phyloP scores from a whole-genome alignment of 2,329 filamentous ascomycete species.

The Colletotrichum cereale region DNA sequence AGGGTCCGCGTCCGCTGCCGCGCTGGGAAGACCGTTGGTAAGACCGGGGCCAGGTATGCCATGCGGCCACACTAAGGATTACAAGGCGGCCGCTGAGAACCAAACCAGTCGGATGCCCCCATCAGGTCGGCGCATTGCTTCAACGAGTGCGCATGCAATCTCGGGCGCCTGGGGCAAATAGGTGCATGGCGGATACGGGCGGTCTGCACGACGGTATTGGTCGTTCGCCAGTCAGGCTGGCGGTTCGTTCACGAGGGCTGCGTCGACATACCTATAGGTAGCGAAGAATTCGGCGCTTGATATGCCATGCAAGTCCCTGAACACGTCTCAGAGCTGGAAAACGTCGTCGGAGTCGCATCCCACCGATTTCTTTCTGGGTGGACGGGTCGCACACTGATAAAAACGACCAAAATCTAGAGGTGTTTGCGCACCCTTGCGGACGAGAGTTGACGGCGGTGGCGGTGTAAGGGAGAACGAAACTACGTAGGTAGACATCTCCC shows the following conservation, averaged over 20 bases:
- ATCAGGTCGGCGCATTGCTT: not conserved
- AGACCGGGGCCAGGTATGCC: constrained; percentile 3
- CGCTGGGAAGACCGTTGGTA: not conserved
- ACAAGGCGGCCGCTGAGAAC: not conserved
- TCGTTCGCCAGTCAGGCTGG: constrained; percentile 11
- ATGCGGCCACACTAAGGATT: constrained; percentile 1
- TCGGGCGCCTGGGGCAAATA: constrained; percentile 8
- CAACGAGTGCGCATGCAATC: not conserved
- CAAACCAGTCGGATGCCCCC: not conserved
- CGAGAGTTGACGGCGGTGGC: not conserved
- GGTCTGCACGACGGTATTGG: constrained; percentile 10
- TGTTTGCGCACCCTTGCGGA: not conserved
- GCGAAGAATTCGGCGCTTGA: constrained; percentile 24
- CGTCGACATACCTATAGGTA: too few species aligned
- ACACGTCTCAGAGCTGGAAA: not conserved
- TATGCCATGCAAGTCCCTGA: constrained; percentile 20
- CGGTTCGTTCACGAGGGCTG: constrained; percentile 2
- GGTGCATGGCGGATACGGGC: not conserved
- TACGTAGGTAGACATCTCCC: not conserved
- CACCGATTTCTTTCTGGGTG: not conserved
- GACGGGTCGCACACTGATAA: not conserved
- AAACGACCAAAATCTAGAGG: not conserved
- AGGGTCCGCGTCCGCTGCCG: constrained; percentile 8
- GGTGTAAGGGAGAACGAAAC: constrained; percentile 4
- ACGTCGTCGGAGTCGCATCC: not conserved